Evolutionary conservation across 2,329 filamentous ascomycete species (phyloP), one percentile per base, ranked within the genome.

Genomic region (Ophiocordyceps sinensis): DNA sequence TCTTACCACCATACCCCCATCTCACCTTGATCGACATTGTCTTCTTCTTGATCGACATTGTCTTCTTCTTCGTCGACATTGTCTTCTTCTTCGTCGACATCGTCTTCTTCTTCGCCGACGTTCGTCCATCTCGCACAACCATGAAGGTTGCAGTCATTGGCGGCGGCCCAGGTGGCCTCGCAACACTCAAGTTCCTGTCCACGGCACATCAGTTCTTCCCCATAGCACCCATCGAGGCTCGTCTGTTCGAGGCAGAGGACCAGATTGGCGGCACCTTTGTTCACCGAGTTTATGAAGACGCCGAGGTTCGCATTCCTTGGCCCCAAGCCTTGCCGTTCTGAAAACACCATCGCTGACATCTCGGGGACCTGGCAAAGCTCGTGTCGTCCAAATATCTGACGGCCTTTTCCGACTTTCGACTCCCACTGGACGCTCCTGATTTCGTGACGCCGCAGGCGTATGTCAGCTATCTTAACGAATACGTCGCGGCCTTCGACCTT

Each of bases 301-400:
- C 67, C 2, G 68, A 71, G 51, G 59, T 60, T 35, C 29, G 51
- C 13, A 23, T 8, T 6, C 19, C 15, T 17, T 36, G n/a, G 11
- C n/a, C 7, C 34, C 11, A 36, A 9, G 4, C 21, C n/a, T 6
- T 21, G 34, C n/a, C 12, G 4, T 12, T 21, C 7, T 23, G 11
- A 13, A 17, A 19, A 10, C 12, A 6, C n/a, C n/a, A 5, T 32
- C 8, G 1, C 13, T 36, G 7, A 36, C 34, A 9, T 26, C 23
- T 26, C 23, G 23, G 23, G 23, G 23, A 23, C 23, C 23, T 23
- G 14, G 12, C 28, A 28, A 34, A 64, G 61, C 58, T 70, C 2
- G 67, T 71, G 1, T 68, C 64, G 2, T 70, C 66, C 3, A 69
- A 68, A 45, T 67, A 69, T 36, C 55, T 73, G 9, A 71, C 67